Evolutionary conservation across 2,329 filamentous ascomycete genomes (phyloP), one percentile per base, ranked within the genome.

Genomic region (Polytolypa hystricis): DNA sequence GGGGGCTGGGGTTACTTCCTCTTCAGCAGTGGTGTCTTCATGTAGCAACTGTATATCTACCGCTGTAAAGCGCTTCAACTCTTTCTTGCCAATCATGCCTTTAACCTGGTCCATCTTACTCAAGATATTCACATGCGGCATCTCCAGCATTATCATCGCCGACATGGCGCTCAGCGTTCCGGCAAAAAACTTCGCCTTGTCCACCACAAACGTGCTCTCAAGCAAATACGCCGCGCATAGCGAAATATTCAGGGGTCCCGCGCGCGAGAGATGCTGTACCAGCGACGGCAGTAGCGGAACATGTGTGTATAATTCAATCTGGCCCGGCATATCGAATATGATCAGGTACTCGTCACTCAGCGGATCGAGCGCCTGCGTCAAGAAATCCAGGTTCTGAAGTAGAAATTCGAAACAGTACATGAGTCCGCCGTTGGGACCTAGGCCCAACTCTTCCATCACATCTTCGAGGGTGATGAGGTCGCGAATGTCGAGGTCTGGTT

Each of bases 91-190:
- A 17, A 96, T 74, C 60, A 91, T 84, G 26, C 84, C 85, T 57
- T 91, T 91, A 47, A 96, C 78, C 42, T 96, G 73, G 57, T 98
- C 91, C 87, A 96, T 96, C 66, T 98, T 98, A 55, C 82, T 93
- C 38, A 98, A 67, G 42, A 98, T 81, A 57, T 98, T 98, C 55
- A 98, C 77, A 56, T 98, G 91, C 4, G 91, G 91, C 46, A 96
- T 77, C 63, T 96, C 91, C 44, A 98, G 74, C 85, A 96, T 91
- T 52, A 98, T 77, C 91, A 98, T 98, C 46, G 91, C 87, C 53
- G 84, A 93, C 91, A 98, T 96, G 46, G 91, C 91, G 55, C 83
- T 91, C 42, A 98, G 69, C 0, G 91, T 94, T 9, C 91, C 91
- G 0, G 91, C 81, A 61, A 98, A 96, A 70, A 93, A 98, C 65